phyloP scores from a whole-genome alignment of 768 basidiomycete species.

The Hypholoma sublateritium region DNA sequence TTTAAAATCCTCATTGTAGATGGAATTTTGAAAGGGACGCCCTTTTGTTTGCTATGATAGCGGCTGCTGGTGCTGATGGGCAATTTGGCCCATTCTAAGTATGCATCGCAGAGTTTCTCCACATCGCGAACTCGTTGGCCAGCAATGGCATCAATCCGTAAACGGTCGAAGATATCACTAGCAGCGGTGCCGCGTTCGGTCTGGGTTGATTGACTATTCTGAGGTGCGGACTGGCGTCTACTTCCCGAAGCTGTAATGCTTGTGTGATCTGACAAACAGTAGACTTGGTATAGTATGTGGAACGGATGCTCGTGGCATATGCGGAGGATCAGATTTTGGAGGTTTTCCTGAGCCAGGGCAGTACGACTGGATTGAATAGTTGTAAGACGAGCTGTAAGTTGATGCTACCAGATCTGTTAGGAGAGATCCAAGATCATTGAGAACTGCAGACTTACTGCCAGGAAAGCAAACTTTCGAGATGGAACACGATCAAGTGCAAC shows the following conservation, averaged over 20 bases:
- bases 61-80: slow-evolving; percentile 40
- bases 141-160: slow-evolving; percentile 40
- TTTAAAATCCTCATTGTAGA: slow-evolving; percentile 41
- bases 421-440: not conserved
- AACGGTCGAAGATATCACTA: slow-evolving; percentile 52
- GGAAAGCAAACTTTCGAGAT: slow-evolving; percentile 86
- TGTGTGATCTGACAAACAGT: slow-evolving; percentile 53
- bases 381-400: slow-evolving; percentile 87
- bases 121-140: slow-evolving; percentile 47
- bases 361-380: slow-evolving; percentile 30
- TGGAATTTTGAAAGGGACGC: slow-evolving; percentile 38
- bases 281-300: slow-evolving; percentile 89
- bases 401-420: slow-evolving; percentile 49
- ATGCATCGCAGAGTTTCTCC: slow-evolving; percentile 62
- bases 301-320: slow-evolving; percentile 93
- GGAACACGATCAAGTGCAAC: slow-evolving; percentile 61
- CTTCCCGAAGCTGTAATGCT: slow-evolving; percentile 8
- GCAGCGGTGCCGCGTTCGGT: slow-evolving; percentile 68
- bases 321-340: slow-evolving; percentile 64
- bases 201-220: slow-evolving; percentile 41
- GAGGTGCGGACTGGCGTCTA: slow-evolving; percentile 49
- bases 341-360: slow-evolving; percentile 49
- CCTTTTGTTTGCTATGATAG: slow-evolving; percentile 20
- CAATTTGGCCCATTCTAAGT: slow-evolving; percentile 71
- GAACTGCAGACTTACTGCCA: slow-evolving; percentile 47